phyloP scores from a whole-genome alignment of 441 rosid genomes.

The Populus trichocarpa region DNA sequence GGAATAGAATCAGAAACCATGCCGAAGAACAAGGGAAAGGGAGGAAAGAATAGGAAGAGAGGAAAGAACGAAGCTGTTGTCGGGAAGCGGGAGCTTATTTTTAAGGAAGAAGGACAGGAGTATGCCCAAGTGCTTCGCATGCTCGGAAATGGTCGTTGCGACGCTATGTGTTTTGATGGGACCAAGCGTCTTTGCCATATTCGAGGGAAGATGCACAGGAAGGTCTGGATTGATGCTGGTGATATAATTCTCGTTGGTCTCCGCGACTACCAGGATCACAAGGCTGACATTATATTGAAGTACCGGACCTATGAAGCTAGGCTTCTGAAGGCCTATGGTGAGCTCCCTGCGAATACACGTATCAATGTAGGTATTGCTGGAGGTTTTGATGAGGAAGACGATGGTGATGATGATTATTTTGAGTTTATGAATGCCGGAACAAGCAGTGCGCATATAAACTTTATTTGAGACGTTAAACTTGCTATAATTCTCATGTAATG shows the following conservation, averaged over 20 bases:
- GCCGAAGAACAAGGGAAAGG: conserved; percentile 85
- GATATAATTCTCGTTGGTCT: conserved; percentile 73
- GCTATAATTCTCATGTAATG: conserved; percentile 14
- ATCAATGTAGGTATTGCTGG: conserved; percentile 76
- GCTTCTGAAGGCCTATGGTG: conserved; percentile 71
- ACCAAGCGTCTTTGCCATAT: conserved; percentile 67
- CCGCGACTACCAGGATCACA: conserved; percentile 78
- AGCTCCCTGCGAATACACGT: conserved; percentile 68
- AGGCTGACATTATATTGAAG: conserved; percentile 81
- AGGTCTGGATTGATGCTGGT: conserved; percentile 83
- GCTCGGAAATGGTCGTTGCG: conserved; percentile 76
- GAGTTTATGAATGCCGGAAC: conserved; percentile 36
- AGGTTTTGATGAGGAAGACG: conserved; percentile 77
- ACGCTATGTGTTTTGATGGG: conserved; percentile 63
- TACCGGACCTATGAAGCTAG: conserved; percentile 84
- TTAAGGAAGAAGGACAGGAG: conserved; percentile 81
- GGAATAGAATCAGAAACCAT: conserved; percentile 25
- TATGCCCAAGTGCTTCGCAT: conserved; percentile 70
- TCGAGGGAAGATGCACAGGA: conserved; percentile 86
- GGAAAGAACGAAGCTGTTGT: conserved; percentile 83
- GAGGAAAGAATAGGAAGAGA: conserved; percentile 87
- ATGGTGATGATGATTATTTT: conserved; percentile 57
- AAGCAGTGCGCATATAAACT: conserved; percentile 14
- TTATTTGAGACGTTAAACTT: conserved; percentile 19
- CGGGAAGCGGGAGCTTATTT: conserved; percentile 68